Base-by-base conservation (phyloP, 2,329 filamentous ascomycete genomes). In the Cladosporium sphaerospermum region DNA sequence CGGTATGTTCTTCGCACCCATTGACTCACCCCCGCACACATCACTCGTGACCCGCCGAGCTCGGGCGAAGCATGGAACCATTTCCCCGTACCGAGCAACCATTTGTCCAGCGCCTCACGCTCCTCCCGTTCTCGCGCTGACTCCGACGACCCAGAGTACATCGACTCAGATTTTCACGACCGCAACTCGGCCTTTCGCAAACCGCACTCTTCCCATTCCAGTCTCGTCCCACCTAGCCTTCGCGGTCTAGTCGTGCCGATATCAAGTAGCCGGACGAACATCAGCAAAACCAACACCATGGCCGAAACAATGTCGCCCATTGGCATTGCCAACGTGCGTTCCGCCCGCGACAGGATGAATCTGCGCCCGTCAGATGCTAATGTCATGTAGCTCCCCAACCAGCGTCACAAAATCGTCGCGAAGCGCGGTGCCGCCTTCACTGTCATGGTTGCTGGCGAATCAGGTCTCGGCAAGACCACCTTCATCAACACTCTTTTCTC, bases 401-500 rank as follows among this genome's bases (percentile, higher is more conserved):
- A 86, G 76, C 79, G 82, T 67, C 83, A 85, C 78, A 85, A 85
- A 75, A 86, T 86, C 69, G 83, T 86, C 66, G 83, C 83, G 58
- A 85, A 84, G 75, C 86, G 95, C 76, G 93, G 93, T 77, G 95
- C 93, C 69, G 88, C 91, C 70, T 99, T 99, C 77, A 99, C 93
- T 62, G 96, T 99, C 69, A 99, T 99, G 93, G 93, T 97, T 76
- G 93, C 93, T 78, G 92, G 92, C 78, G 92, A 99, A 79, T 97
- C 93, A 63, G 92, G 92, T 70, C 78, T 97, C 65, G 93, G 93
- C 79, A 99, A 99, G 84, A 99, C 95, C 23, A 99, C 93, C 67
- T 99, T 99, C 78, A 97, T 99, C 84, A 99, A 99, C 85, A 99
- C 93, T 56, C 85, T 99, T 57, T 99, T 99, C 82, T 99, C 93